These are phyloP conservation scores for Aspergillus sp. DNA, from an alignment of 2,329 filamentous ascomycete species.

Conservation along the genomic window DNA sequence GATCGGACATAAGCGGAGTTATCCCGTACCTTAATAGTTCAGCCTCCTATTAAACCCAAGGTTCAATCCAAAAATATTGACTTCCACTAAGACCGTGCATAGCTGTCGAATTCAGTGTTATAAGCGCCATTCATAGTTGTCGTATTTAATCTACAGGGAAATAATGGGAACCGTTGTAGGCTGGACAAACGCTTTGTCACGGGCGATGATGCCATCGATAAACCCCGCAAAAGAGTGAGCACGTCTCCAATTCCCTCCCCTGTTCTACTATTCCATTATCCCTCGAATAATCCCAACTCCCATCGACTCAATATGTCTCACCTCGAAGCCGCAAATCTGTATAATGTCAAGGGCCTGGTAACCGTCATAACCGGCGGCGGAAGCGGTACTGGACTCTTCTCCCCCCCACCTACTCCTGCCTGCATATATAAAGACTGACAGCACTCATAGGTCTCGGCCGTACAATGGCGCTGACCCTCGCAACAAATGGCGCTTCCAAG, in stretches of 20 bases:
- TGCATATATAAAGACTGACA: not conserved
- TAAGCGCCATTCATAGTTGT: too few species aligned
- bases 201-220: not conserved
- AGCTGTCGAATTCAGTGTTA: not conserved
- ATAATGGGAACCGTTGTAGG: not conserved
- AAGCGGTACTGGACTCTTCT: constrained; percentile 38
- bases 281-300: not conserved
- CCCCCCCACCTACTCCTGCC: not conserved
- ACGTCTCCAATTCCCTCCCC: not conserved
- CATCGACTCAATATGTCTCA: constrained; percentile 26
- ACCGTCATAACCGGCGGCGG: constrained; percentile 57
- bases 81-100: not conserved
- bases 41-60: not conserved
- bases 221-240: not conserved
- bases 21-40: not conserved
- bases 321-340: constrained; percentile 40
- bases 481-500: constrained; percentile 50
- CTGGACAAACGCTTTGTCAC: not conserved
- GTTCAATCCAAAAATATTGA: not conserved
- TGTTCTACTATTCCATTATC: not conserved
- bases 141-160: not conserved
- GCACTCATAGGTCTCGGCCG: constrained; percentile 39
- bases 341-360: constrained; percentile 53
- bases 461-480: constrained; percentile 46
- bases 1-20: constrained; percentile 20